These are phyloP conservation scores for Ascosphaera aggregata DNA, from an alignment of 2,329 filamentous ascomycete species.

Conservation along the genomic window DNA sequence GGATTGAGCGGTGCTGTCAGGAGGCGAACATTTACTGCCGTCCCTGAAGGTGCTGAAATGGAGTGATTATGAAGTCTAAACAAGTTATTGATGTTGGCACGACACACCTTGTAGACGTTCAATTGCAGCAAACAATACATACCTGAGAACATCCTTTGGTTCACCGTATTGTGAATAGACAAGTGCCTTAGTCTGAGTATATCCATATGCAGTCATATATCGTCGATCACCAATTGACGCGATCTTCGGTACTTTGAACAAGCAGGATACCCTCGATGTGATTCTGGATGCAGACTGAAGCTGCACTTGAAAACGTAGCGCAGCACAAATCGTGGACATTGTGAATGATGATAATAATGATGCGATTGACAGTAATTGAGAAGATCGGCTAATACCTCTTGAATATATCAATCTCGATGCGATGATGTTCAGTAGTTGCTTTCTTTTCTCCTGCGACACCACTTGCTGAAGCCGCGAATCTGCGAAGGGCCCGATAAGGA, in stretches of 20 bases:
- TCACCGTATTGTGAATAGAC: slow-evolving; percentile 25
- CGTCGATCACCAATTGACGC: slow-evolving; percentile 10
- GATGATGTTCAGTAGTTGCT: no score
- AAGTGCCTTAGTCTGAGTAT: slow-evolving; percentile 25
- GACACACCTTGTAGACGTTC: not conserved
- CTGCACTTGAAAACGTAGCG: no score
- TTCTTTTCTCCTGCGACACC: no score
- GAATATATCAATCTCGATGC: no score
- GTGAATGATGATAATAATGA: no score
- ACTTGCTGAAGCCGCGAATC: no score
- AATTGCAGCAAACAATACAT: slow-evolving; percentile 3
- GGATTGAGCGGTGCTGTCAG: slow-evolving; percentile 89
- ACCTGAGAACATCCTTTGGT: slow-evolving; percentile 24
- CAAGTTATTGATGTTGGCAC: slow-evolving; percentile 1
- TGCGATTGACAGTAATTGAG: no score
- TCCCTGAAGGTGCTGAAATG: slow-evolving; percentile 29
- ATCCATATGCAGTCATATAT: slow-evolving; percentile 24
- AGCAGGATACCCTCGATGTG: slow-evolving; percentile 2
- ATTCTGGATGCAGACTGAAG: no score
- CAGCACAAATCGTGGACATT: no score
- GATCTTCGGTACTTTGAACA: slow-evolving; percentile 5
- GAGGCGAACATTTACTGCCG: slow-evolving; percentile 55
- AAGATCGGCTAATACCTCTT: no score
- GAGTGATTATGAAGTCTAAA: slow-evolving; percentile 24
- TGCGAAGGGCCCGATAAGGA: no score